Evolutionary conservation across 2,329 filamentous ascomycete genomes (phyloP).

Genomic region (Cadophora sp.): DNA sequence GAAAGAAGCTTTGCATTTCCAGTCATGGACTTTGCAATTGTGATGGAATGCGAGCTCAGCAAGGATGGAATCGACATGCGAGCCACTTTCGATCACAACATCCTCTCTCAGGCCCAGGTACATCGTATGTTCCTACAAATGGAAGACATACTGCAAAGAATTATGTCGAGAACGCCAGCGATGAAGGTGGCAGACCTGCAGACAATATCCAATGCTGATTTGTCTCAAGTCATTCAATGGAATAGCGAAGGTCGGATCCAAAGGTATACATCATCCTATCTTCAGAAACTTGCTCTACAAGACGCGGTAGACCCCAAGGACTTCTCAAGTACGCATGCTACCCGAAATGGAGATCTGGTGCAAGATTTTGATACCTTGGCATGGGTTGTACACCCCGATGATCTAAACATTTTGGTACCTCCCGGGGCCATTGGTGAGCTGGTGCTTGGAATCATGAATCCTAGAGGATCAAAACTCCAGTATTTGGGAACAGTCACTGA

Average conservation of each 20-base stretch:
- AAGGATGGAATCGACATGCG: constrained; percentile 6
- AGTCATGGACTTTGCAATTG: constrained; percentile 15
- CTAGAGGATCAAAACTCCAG: not conserved
- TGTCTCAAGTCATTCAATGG: not conserved
- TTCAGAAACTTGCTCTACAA: not conserved
- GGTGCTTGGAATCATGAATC: not conserved
- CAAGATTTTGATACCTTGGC: not conserved
- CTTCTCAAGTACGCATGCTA: not conserved
- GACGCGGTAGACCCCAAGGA: not conserved
- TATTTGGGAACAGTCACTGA: too few relatives aligned
- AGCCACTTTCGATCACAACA: constrained; percentile 14
- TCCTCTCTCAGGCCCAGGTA: not conserved
- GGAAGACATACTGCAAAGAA: not conserved
- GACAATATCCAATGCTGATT: not conserved
- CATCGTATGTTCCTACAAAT: not conserved
- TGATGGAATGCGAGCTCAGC: constrained; percentile 11
- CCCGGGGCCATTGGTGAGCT: not conserved
- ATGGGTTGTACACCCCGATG: not conserved
- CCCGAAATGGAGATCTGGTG: not conserved
- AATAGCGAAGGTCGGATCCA: not conserved
- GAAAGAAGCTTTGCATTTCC: constrained; percentile 11
- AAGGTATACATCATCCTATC: not conserved
- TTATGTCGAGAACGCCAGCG: not conserved
- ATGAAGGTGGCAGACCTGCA: not conserved
- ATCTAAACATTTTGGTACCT: not conserved